Evolutionary conservation across 2,329 filamentous ascomycete species (phyloP).

Genomic region (Alternaria panax): DNA sequence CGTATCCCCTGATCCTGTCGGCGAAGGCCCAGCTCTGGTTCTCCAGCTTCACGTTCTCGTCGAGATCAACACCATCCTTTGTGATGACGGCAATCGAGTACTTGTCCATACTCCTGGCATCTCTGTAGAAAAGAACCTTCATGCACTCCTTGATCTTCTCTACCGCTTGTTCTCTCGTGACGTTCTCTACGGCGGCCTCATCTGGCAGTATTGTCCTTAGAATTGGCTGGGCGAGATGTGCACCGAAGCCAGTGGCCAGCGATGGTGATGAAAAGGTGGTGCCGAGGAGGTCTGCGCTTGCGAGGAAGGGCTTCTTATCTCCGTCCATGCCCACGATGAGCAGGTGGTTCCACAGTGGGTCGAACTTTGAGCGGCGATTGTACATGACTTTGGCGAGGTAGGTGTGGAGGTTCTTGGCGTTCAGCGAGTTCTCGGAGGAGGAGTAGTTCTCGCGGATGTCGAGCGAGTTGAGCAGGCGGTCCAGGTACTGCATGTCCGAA

Average conservation of each 20-base stretch:
- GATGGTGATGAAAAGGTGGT: slow-evolving; percentile 89
- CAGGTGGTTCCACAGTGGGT: slow-evolving; percentile 96
- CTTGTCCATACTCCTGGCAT: slow-evolving; percentile 87
- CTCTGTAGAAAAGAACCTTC: slow-evolving; percentile 98
- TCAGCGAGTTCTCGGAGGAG: slow-evolving; percentile 65
- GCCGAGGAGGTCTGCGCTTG: slow-evolving; percentile 87
- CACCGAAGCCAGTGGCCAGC: slow-evolving; percentile 91
- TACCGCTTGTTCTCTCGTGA: slow-evolving; percentile 81
- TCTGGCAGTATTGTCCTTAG: slow-evolving; percentile 84
- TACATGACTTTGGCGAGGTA: slow-evolving; percentile 97
- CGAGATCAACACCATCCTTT: slow-evolving; percentile 82
- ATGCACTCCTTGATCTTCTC: slow-evolving; percentile 88
- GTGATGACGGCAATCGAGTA: slow-evolving; percentile 93
- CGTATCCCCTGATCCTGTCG: slow-evolving; percentile 92
- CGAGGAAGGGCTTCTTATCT: slow-evolving; percentile 84
- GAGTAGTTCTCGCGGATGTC: slow-evolving; percentile 89
- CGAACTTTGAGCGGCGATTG: slow-evolving; percentile 91
- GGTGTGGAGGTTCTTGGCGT: slow-evolving; percentile 93
- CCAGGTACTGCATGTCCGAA: slow-evolving; percentile 98
- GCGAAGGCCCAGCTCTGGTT: slow-evolving; percentile 98
- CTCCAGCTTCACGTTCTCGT: slow-evolving; percentile 87
- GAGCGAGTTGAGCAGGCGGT: slow-evolving; percentile 86
- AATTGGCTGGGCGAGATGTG: slow-evolving; percentile 91
- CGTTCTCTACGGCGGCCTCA: slow-evolving; percentile 74
- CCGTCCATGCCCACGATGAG: slow-evolving; percentile 85